Conservation (phyloP, 768 basidiomycete species). For the Fomitopsis pulvina region DNA sequence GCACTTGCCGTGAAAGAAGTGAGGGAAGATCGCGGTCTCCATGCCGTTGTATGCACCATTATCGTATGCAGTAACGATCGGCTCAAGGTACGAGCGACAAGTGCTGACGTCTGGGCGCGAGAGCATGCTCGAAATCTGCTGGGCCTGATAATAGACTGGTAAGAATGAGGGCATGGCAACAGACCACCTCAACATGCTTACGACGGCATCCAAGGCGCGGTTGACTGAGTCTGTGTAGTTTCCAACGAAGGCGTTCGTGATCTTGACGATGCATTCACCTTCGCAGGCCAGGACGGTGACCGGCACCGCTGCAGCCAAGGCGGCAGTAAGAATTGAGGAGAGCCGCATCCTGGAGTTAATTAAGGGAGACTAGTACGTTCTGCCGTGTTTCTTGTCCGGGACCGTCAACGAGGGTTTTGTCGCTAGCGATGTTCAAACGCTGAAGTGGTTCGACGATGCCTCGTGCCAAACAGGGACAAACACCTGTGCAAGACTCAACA, state of each 20-base stretch:
- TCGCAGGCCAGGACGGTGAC: constrained; percentile 53
- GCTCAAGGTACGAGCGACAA: constrained; percentile 32
- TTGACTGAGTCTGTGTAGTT: constrained; percentile 43
- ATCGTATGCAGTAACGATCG: constrained; percentile 42
- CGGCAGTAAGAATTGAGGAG: constrained; percentile 9
- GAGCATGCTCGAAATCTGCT: constrained; percentile 29
- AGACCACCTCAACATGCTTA: constrained; percentile 20
- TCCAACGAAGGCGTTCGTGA: constrained; percentile 47
- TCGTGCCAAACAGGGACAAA: too few relatives aligned
- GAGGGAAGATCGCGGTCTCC: constrained; percentile 55
- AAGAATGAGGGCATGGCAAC: constrained; percentile 3
- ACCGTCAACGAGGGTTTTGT: too few relatives aligned
- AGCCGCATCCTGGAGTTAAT: constrained; percentile 20
- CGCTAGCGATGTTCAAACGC: too few relatives aligned
- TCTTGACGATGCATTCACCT: constrained; percentile 57
- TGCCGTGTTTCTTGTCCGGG: too few relatives aligned
- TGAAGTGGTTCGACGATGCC: too few relatives aligned
- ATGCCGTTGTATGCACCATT: constrained; percentile 36
- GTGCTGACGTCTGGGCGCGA: constrained; percentile 16
- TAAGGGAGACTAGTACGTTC: too few relatives aligned
- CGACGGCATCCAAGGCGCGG: constrained; percentile 34
- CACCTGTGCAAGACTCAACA: too few relatives aligned
- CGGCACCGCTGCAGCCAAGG: constrained; percentile 23
- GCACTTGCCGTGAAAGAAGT: constrained; percentile 77
- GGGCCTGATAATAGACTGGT: constrained; percentile 24